Evolutionary conservation across 495 filamentous ascomycete species (phyloP).

Genomic region (Tuber magnatum): DNA sequence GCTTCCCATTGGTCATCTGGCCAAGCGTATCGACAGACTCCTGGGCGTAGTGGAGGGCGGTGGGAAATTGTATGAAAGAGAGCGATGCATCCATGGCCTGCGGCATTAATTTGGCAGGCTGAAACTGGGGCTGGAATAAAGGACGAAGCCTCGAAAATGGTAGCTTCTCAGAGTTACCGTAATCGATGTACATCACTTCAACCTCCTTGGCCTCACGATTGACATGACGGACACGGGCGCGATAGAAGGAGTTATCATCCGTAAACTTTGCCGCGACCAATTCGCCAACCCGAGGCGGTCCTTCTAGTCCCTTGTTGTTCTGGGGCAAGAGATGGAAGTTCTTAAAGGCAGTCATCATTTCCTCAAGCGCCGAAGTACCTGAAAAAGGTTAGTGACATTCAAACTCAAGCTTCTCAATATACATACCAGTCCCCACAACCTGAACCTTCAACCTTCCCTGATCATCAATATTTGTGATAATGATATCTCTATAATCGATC

Average conservation of each 20-base stretch:
- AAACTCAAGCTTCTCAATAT: neutral
- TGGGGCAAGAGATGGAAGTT: slow-evolving; percentile 70
- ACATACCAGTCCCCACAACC: slow-evolving; percentile 57
- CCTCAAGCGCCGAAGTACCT: slow-evolving; percentile 70
- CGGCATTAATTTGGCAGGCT: slow-evolving; percentile 64
- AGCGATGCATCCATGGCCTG: slow-evolving; percentile 83
- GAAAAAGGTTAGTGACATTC: slow-evolving; percentile 5
- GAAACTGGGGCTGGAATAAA: slow-evolving; percentile 69
- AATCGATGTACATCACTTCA: slow-evolving; percentile 91
- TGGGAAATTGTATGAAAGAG: slow-evolving; percentile 83
- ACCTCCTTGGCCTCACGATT: slow-evolving; percentile 81
- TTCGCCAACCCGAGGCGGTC: slow-evolving; percentile 82
- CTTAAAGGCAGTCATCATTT: slow-evolving; percentile 81
- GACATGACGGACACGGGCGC: slow-evolving; percentile 80
- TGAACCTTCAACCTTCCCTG: slow-evolving; percentile 77
- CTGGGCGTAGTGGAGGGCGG: slow-evolving; percentile 63
- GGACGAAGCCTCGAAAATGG: slow-evolving; percentile 77
- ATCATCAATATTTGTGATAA: slow-evolving; percentile 79
- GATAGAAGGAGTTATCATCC: slow-evolving; percentile 87
- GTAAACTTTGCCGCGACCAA: slow-evolving; percentile 82
- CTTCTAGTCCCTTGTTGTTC: slow-evolving; percentile 63
- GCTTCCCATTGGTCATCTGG: slow-evolving; percentile 57
- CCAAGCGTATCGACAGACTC: slow-evolving; percentile 68
- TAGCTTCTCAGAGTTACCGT: slow-evolving; percentile 83
- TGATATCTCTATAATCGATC: slow-evolving; percentile 84